phyloP scores from a whole-genome alignment of 1,284 basidiomycete species.

The Ustilago tritici region DNA sequence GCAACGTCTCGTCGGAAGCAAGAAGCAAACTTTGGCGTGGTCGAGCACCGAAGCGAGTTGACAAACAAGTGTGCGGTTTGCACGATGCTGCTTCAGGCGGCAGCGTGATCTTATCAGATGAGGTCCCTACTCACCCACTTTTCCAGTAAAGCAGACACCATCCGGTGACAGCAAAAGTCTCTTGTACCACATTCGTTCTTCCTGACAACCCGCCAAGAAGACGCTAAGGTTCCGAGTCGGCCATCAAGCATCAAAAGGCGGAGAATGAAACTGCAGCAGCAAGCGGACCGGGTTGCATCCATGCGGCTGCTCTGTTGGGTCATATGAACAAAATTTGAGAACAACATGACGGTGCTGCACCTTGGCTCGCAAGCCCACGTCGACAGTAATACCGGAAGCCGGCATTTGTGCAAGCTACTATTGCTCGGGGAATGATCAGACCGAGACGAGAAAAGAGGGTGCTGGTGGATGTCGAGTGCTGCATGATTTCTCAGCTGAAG shows the following conservation, averaged over 20 bases:
- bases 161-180: no score
- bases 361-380: slow-evolving; percentile 12
- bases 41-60: neutral
- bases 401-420: neutral
- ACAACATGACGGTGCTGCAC: neutral
- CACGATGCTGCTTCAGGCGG: neutral
- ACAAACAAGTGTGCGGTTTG: neutral
- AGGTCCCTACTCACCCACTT: neutral
- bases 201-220: neutral
- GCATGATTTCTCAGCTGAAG: neutral
- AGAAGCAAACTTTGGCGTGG: neutral
- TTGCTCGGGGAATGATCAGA: neutral
- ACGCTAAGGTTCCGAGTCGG: neutral
- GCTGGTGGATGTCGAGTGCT: neutral
- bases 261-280: neutral
- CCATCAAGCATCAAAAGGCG: neutral
- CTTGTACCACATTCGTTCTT: neutral
- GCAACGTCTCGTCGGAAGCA: neutral
- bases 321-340: neutral
- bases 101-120: slow-evolving; percentile 21
- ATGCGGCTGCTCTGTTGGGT: neutral
- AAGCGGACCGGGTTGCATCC: neutral
- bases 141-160: no score
- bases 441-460: neutral
- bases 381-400: neutral